Evolutionary conservation across 352 stramenopile species (phyloP), one percentile per base, ranked within the genome.

Genomic region (Phytophthora sansomeana): DNA sequence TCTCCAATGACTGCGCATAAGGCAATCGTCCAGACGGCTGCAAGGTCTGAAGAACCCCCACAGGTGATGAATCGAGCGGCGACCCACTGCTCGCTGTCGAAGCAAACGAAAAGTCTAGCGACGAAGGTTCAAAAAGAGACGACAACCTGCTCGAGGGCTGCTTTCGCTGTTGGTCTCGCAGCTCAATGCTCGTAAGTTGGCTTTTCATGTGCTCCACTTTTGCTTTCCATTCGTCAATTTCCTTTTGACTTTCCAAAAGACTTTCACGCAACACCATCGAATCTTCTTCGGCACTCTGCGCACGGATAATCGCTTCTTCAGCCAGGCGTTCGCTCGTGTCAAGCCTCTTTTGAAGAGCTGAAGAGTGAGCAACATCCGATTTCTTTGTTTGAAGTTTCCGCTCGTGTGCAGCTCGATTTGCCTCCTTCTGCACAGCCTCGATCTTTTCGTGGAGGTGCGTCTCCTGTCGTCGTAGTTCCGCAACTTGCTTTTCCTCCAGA

Each of bases 1-100:
- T 91, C 59, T 95, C 87, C 21, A 95, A 75, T 11, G 71, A 89
- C 33, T 89, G 83, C 7, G 87, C 87, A 47, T 95, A 95, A n/a
- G 85, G 87, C 53, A 95, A 61, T 1, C 87, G 83, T 16, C 75
- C 67, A 5, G 76, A 73, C 6, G 85, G 80, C 24, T 86, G 80
- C 13, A 93, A 47, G 4, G 80, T 69, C 24, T 77, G 72, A 47
- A 87, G 65, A 16, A 39, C 49, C 9, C 35, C 58, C 11, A 73
- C 35, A 38, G 61, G 60, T 19, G 67, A 75, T 19, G 53, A 69
- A 52, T 65, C 63, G 8, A 55, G 30, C 11, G 65, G 64, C 2
- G 69, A 74, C 7, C 49, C 49, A 33, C 47, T 54, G 53, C 63
- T 77, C 35, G 58, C 43, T 1, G 72, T 67, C 7, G 69, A 80